Evolutionary conservation across 257 asterid species (phyloP), one percentile per base, ranked within the genome.

Genomic region (Fraxinus cuspidata): DNA sequence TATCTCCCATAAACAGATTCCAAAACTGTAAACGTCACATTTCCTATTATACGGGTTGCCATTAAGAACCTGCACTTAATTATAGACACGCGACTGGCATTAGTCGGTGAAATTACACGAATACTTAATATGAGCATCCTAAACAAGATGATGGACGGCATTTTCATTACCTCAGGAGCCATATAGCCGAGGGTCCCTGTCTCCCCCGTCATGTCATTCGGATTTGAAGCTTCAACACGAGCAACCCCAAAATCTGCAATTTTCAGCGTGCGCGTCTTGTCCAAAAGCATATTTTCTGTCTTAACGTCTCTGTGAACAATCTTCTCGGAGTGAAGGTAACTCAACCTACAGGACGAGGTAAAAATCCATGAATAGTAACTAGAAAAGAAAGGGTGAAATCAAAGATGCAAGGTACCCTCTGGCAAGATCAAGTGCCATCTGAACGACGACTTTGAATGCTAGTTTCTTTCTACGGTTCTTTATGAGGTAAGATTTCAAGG

Each of bases 231-330:
- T 83, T 94, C 97, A 16, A 90, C 91, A 58, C 98, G 97, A 2
- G 97, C 98, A 83, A 94, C 98, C 37, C 97, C 98, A 84, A 94
- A 94, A 83, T 94, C 97, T 29, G 97, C 97, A 72, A 94, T 87
- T 83, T 94, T 94, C 23, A 91, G 83, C 1, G 91, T 89, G 64
- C 91, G 88, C 21, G 74, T 82, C 84, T 81, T 89, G 90, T 93
- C 96, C 53, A 91, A 92, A 70, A 93, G 92, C 98, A 93, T 89
- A 78, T 93, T 93, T 84, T 93, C 98, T 27, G 98, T 90, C 79
- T 93, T 93, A 77, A 93, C 97, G 75, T 93, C 98, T 75, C 97
- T 87, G 78, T 93, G 98, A 69, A 93, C 98, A 15, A 91, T 93
- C 84, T 88, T 93, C 79, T 90, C 77, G 7, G 91, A 85, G 74